These are phyloP conservation scores for Hypoxylon sp. DNA, from an alignment of 2,329 filamentous ascomycete genomes.

Conservation along the genomic window DNA sequence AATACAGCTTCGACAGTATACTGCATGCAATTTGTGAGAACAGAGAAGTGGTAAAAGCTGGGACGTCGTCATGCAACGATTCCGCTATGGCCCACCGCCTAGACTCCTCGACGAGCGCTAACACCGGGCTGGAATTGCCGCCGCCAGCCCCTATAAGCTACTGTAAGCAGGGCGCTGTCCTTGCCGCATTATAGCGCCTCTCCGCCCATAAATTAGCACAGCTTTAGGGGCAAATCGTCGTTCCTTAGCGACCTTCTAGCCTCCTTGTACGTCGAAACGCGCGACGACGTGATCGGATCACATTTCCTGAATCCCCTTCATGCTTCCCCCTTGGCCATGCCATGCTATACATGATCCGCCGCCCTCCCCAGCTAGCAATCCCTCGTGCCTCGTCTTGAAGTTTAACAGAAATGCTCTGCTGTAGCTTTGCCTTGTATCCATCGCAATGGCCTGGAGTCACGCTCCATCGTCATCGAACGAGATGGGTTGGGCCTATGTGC, in stretches of 20 bases:
- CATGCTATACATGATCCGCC: neutral
- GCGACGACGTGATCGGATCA: slow-evolving; percentile 17
- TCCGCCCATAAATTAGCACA: slow-evolving; percentile 7
- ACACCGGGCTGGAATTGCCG: neutral
- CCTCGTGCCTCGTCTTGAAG: neutral
- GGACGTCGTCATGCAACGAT: neutral
- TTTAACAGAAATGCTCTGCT: neutral
- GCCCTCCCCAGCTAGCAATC: neutral
- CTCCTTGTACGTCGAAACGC: slow-evolving; percentile 3
- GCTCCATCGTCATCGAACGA: slow-evolving; percentile 11
- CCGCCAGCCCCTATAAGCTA: neutral
- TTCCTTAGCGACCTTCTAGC: slow-evolving; percentile 10
- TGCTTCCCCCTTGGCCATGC: neutral
- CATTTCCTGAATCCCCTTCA: slow-evolving; percentile 9
- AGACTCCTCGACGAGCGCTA: neutral
- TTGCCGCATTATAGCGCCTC: slow-evolving; percentile 6
- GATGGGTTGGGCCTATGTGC: slow-evolving; percentile 1
- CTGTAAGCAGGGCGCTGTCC: too few species aligned
- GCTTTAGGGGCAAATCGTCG: slow-evolving; percentile 22
- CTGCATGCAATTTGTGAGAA: too few species aligned
- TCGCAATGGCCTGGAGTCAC: slow-evolving; percentile 4
- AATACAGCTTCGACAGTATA: neutral
- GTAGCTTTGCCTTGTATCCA: neutral
- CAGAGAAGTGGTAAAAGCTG: neutral
- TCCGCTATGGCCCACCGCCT: neutral